Evolutionary conservation across 164 flowering plant genomes (phyloP).

Genomic region (Amborella trichopoda): DNA sequence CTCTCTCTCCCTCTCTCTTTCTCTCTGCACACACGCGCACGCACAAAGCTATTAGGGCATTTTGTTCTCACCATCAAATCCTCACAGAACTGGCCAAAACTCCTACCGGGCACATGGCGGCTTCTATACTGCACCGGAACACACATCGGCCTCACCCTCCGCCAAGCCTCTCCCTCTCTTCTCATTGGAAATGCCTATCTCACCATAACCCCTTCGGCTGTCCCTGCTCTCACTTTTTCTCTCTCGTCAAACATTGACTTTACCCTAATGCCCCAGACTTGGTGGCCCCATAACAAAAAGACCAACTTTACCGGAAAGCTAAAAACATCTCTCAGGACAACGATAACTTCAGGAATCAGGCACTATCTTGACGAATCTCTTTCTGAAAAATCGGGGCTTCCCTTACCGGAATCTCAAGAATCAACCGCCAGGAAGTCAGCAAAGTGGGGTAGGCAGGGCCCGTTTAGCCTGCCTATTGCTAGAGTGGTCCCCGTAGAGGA

Average conservation of each 20-base stretch:
- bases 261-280: conserved; percentile 37
- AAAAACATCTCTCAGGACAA: too few species aligned
- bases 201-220: conserved; percentile 25
- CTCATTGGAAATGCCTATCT: conserved; percentile 61
- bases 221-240: conserved; percentile 23
- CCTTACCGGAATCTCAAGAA: conserved; percentile 16
- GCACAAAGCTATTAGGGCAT: too few species aligned
- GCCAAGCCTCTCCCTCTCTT: conserved; percentile 61
- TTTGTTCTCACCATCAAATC: not conserved
- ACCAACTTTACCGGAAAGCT: too few species aligned
- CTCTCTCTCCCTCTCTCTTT: too few species aligned
- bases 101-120: conserved; percentile 92
- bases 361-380: conserved; percentile 44
- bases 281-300: conserved; percentile 86
- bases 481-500: conserved; percentile 46
- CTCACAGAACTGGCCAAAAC: conserved; percentile 68
- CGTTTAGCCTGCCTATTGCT: conserved; percentile 61
- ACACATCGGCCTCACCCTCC: conserved; percentile 83
- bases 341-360: too few species aligned
- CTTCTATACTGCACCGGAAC: conserved; percentile 74
- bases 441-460: conserved; percentile 34
- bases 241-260: conserved; percentile 51
- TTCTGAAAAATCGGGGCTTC: conserved; percentile 7
- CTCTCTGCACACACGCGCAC: too few species aligned
- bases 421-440: conserved; percentile 24